Percentiles rank a stretch among this genome's conserved stretches.
phyloP scores from a whole-genome alignment of 768 basidiomycete species.

The Gyrodon lividus region DNA sequence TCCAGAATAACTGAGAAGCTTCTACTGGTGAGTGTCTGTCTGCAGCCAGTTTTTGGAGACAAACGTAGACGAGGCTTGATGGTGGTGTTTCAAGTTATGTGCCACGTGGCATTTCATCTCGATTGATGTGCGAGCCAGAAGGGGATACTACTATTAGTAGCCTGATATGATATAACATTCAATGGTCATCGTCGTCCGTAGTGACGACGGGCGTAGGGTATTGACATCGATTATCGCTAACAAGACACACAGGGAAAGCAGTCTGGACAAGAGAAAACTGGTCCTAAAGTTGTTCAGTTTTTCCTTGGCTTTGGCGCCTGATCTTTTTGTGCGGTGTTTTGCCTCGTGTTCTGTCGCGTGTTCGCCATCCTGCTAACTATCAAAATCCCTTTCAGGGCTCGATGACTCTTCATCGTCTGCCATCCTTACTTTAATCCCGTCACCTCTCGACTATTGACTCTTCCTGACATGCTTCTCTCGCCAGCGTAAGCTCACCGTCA shows the following conservation, averaged over 20 bases:
- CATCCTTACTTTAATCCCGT: conserved; percentile 19
- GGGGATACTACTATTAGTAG: no score
- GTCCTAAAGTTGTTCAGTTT: neutral
- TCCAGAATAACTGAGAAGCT: conserved; percentile 6
- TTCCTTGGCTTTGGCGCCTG: conserved; percentile 5
- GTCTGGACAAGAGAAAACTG: neutral
- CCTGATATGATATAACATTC: no score
- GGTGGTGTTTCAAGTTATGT: conserved; percentile 10
- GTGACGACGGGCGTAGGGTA: conserved; percentile 5
- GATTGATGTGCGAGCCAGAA: neutral
- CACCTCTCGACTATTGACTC: conserved; percentile 18
- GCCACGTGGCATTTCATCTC: neutral
- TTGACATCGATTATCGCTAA: conserved; percentile 8
- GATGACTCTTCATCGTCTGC: conserved; percentile 29
- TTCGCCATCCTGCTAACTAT: conserved; percentile 18
- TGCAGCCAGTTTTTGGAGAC: no score
- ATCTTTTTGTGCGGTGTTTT: conserved; percentile 18
- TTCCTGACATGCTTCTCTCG: conserved; percentile 67
- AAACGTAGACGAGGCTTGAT: neutral
- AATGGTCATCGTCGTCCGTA: neutral
- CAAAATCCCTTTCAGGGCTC: conserved; percentile 26
- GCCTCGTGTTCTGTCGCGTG: conserved; percentile 66
- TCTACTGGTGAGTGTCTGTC: neutral
- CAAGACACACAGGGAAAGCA: neutral
- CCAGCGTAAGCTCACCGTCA: conserved; percentile 59